Evolutionary conservation across 768 basidiomycete genomes (phyloP).

Genomic region (Serpula lacrymans): DNA sequence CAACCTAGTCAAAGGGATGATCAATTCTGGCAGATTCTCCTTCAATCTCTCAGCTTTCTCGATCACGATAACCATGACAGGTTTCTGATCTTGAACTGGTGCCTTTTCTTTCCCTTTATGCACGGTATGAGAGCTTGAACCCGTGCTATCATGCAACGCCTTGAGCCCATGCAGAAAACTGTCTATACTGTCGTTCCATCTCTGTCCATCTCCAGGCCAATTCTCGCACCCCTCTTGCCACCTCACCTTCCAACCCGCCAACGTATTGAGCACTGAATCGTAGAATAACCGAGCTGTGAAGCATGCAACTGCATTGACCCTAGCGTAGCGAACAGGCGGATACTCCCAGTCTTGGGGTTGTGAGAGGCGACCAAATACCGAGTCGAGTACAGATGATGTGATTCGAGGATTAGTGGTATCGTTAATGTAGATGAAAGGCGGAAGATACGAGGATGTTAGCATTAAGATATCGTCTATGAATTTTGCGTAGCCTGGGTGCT

Average conservation of each 20-base stretch:
- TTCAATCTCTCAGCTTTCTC: conserved; percentile 67
- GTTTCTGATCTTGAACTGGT: conserved; percentile 14
- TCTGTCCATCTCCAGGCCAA: conserved; percentile 44
- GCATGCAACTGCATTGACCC: conserved; percentile 54
- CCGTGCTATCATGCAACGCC: conserved; percentile 30
- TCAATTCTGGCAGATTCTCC: conserved; percentile 57
- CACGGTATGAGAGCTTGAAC: too few relatives aligned
- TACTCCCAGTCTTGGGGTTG: conserved; percentile 7
- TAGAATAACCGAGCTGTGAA: conserved; percentile 63
- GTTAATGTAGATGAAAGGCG: conserved; percentile 67
- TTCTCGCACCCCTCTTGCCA: conserved; percentile 64
- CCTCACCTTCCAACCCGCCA: conserved; percentile 50
- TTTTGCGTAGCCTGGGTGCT: conserved; percentile 21
- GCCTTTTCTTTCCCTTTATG: conserved; percentile 30
- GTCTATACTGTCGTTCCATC: conserved; percentile 67
- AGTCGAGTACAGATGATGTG: conserved; percentile 41
- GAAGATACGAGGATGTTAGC: conserved; percentile 38
- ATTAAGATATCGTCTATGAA: conserved; percentile 22
- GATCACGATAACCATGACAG: conserved; percentile 54
- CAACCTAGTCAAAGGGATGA: conserved; percentile 70
- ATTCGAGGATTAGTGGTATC: conserved; percentile 50
- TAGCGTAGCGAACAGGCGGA: conserved; percentile 37
- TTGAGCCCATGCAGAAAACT: conserved; percentile 64
- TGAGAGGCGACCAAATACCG: conserved; percentile 27
- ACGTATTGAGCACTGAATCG: conserved; percentile 59